Conservation (phyloP, 441 rosid genomes). For the Biscutella laevigata region DNA sequence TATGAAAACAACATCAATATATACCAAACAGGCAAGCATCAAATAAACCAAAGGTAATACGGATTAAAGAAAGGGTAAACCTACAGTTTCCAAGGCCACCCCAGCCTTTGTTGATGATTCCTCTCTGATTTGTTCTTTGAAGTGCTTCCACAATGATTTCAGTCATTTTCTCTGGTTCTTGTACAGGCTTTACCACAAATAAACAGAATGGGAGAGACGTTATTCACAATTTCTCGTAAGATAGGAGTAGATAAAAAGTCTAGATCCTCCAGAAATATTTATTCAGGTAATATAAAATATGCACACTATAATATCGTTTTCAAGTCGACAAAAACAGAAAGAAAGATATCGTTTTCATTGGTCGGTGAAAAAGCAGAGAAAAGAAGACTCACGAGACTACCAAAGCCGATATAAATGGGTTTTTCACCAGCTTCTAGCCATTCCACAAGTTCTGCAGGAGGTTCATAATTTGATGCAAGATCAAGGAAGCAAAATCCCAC, state of each 20-base stretch:
- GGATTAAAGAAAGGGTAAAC: conserved; percentile 20
- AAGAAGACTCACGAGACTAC: conserved; percentile 80
- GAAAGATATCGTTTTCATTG: too few species aligned
- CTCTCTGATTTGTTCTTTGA: conserved; percentile 81
- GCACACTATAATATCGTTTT: too few species aligned
- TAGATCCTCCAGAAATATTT: too few species aligned
- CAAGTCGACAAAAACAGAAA: too few species aligned
- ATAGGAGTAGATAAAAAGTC: too few species aligned
- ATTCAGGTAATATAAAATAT: too few species aligned
- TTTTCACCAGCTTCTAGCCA: conserved; percentile 87
- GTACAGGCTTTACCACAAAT: conserved; percentile 56
- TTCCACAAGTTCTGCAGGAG: conserved; percentile 71
- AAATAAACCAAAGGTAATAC: neutral
- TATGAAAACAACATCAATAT: conserved; percentile 22
- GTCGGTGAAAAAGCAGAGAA: too few species aligned
- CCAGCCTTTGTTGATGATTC: conserved; percentile 96
- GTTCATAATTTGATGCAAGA: conserved; percentile 93
- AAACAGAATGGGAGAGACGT: conserved; percentile 9
- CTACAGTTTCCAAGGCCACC: conserved; percentile 91
- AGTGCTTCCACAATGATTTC: conserved; percentile 74
- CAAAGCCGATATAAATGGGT: conserved; percentile 95
- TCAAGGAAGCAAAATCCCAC: conserved; percentile 99
- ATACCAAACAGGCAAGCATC: conserved; percentile 10
- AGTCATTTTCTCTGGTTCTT: conserved; percentile 90
- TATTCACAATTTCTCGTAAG: conserved; percentile 2